These are phyloP conservation scores for Periconia digitata DNA, from an alignment of 2,329 filamentous ascomycete genomes.

Conservation along the genomic window DNA sequence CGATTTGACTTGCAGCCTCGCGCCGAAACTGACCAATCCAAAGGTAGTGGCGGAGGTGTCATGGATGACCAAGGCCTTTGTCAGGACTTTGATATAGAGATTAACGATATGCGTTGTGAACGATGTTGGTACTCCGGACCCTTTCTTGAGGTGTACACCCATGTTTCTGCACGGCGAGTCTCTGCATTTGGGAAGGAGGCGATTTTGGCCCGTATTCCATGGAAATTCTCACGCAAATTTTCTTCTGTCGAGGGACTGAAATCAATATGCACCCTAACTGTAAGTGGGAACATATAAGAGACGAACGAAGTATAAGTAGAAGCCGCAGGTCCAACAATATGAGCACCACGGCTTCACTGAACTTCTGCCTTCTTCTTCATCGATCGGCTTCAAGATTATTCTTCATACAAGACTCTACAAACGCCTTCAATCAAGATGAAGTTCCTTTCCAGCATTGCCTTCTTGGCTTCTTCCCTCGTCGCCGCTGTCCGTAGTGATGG, in stretches of 20 bases:
- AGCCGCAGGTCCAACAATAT: constrained; percentile 11
- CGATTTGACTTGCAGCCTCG: background rate
- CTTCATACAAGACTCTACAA: background rate
- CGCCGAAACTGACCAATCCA: too few relatives aligned
- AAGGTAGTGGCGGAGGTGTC: background rate
- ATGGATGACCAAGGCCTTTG: constrained; percentile 10
- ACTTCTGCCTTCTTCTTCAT: constrained; percentile 4
- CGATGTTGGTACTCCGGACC: background rate
- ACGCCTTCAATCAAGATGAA: constrained; percentile 30
- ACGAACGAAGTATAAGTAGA: constrained; percentile 35
- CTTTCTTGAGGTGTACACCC: too few relatives aligned
- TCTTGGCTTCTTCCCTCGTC: constrained; percentile 30
- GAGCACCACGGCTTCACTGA: constrained; percentile 4
- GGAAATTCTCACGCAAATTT: too few relatives aligned
- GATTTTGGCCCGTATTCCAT: too few relatives aligned
- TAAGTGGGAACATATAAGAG: too few relatives aligned
- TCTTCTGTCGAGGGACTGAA: too few relatives aligned
- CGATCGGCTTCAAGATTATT: constrained; percentile 5
- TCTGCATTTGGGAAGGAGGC: too few relatives aligned
- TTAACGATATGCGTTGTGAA: too few relatives aligned
- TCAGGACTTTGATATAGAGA: constrained; percentile 12
- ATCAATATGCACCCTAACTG: too few relatives aligned
- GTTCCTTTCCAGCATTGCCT: constrained; percentile 28
- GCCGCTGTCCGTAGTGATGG: constrained; percentile 34
- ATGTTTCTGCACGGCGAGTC: too few relatives aligned